A percentile compares a stretch with the other conserved stretches of the same genome.
Evolutionary conservation across 768 basidiomycete genomes (phyloP).

Genomic region (Lentinula detonsa): DNA sequence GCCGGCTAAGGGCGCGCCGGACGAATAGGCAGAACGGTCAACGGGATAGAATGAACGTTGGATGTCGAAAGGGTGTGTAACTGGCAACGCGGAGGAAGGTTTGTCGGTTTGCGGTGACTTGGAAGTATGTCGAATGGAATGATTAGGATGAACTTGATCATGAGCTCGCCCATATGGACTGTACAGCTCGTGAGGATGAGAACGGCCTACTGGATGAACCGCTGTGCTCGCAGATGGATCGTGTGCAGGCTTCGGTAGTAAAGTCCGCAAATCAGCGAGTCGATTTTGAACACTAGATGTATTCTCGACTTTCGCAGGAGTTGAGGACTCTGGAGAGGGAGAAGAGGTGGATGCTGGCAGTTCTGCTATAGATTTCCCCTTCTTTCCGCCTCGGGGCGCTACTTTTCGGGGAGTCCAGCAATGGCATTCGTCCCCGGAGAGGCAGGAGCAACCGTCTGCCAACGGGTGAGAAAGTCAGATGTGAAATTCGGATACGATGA

Average conservation of each 20-base stretch:
- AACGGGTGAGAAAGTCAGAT: constrained; percentile 10
- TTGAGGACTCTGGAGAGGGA: constrained; percentile 7
- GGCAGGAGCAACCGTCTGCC: constrained; percentile 47
- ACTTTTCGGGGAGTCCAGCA: constrained; percentile 52
- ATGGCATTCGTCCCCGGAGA: constrained; percentile 42
- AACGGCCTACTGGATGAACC: constrained; percentile 29
- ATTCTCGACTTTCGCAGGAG: constrained; percentile 11
- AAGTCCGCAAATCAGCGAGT: constrained; percentile 61
- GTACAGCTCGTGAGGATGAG: constrained; percentile 48
- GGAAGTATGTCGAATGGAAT: constrained; percentile 18
- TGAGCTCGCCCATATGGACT: constrained; percentile 70
- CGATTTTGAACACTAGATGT: constrained; percentile 52
- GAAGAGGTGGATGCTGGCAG: constrained; percentile 6
- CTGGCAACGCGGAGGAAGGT: constrained; percentile 11
- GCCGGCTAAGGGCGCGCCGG: not conserved
- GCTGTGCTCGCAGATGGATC: constrained; percentile 42
- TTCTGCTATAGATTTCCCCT: constrained; percentile 15
- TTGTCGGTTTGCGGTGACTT: not conserved
- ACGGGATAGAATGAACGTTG: not conserved
- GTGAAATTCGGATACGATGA: constrained; percentile 38
- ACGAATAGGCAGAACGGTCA: not conserved
- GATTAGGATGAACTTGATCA: constrained; percentile 31
- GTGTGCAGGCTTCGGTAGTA: constrained; percentile 61
- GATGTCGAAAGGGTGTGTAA: no score
- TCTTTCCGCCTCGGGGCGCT: constrained; percentile 24